Base-by-base conservation (phyloP, 2,329 filamentous ascomycete genomes). In the Neoascochyta sp. region DNA sequence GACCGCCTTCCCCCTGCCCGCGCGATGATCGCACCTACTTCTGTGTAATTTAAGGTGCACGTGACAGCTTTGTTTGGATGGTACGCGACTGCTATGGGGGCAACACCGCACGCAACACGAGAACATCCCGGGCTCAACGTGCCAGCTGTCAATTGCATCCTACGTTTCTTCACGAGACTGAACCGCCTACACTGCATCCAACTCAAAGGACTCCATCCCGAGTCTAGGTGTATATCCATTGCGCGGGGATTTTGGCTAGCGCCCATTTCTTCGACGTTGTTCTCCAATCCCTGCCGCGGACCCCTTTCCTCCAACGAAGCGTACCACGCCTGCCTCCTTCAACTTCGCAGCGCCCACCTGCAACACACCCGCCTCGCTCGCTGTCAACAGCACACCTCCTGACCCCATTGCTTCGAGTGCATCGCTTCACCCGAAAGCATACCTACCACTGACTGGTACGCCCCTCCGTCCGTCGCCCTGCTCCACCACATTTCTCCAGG, bases 401-500 rank as follows among this genome's bases (percentile, higher is more conserved):
- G 43, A 40, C 43, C 30, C 45, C 48, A 52, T 55, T 55, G 51
- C 52, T 52, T 47, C 43, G 49, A 54, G 53, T 53, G 50, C 45
- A 48, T 51, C 47, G 24, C 41, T 48, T 54, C 53, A 43, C 52
- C 49, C 54, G 44, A 49, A 36, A 60, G 54, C 55, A 61, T 56
- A 44, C 39, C 49, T 56, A 54, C 43, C 41, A 45, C 52, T 54
- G 43, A 51, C 55, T 57, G 61, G 61, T 64, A 57, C 52, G 60
- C 41, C 43, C 38, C 41, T 37, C 32, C 32, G 29, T 34, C 41
- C 34, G 26, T 33, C 34, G 36, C 43, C 45, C 39, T 37, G 50
- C 50, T 52, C 47, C 50, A 53, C 51, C 34, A 36, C 41, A 49
- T 56, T 57, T 54, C 53, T 58, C 54, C 53, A 51, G 35, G 41